Conservation (phyloP, 2,329 filamentous ascomycete species). For the Hypoxylon sp. region DNA sequence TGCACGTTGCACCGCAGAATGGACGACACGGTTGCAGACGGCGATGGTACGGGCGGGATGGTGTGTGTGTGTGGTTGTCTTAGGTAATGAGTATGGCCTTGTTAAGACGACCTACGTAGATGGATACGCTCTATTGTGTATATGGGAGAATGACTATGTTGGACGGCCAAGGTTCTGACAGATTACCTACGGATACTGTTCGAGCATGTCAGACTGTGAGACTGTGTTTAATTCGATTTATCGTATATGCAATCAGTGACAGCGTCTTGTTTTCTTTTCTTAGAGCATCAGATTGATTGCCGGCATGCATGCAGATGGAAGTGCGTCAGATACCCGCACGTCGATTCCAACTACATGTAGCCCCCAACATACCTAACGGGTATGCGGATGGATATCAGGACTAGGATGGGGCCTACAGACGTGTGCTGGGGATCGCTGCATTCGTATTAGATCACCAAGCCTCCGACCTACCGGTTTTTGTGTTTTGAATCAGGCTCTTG, state of each 20-base stretch:
- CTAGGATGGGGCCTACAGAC: neutral
- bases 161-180: neutral
- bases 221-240: neutral
- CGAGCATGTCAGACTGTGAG: neutral
- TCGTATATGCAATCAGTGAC: neutral
- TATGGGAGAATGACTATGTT: neutral
- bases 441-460: neutral
- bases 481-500: neutral
- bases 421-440: neutral
- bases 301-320: constrained; percentile 2
- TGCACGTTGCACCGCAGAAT: constrained; percentile 7
- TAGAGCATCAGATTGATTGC: constrained; percentile 20
- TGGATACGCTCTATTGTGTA: neutral
- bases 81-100: neutral
- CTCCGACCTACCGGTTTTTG: neutral
- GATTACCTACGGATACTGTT: neutral
- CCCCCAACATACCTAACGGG: neutral
- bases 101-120: neutral
- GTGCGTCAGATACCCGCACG: neutral
- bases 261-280: neutral
- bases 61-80: neutral
- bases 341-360: neutral
- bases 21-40: neutral
- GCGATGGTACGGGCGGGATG: neutral
- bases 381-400: neutral